Conservation (phyloP, 1,284 basidiomycete species). For the Heliocybe sulcata region DNA sequence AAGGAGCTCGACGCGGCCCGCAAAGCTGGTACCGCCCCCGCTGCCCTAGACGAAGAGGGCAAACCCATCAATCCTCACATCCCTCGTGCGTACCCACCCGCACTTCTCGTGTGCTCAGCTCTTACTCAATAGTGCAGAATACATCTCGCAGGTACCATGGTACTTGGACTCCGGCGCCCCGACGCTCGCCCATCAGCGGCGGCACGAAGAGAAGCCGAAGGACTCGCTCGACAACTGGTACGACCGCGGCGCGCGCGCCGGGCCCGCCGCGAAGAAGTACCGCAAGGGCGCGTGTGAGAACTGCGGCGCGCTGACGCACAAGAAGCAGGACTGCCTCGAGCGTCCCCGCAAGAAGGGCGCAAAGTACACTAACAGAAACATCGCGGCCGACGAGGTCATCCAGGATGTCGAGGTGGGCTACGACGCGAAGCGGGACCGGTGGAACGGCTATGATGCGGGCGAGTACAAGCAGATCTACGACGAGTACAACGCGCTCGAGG, state of each 20-base stretch:
- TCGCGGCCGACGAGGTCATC: slow-evolving; percentile 86
- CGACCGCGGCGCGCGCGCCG: slow-evolving; percentile 80
- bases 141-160: slow-evolving; percentile 96
- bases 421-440: slow-evolving; percentile 94
- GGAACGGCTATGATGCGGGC: slow-evolving; percentile 95
- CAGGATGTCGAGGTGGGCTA: slow-evolving; percentile 81
- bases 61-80: slow-evolving; percentile 98
- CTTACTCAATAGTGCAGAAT: slow-evolving; percentile 43
- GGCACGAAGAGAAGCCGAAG: slow-evolving; percentile 56
- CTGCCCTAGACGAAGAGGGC: slow-evolving; percentile 91
- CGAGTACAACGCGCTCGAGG: slow-evolving; percentile 92
- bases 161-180: slow-evolving; percentile 91
- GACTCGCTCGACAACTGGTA: slow-evolving; percentile 89
- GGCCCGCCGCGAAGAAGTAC: slow-evolving; percentile 91
- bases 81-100: slow-evolving; percentile 57
- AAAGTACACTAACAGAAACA: slow-evolving; percentile 87
- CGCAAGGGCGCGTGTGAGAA: slow-evolving; percentile 99
- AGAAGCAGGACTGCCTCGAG: slow-evolving; percentile 89
- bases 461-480: slow-evolving; percentile 86
- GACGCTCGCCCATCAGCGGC: slow-evolving; percentile 90
- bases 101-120: slow-evolving; percentile 7
- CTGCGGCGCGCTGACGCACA: slow-evolving; percentile 95
- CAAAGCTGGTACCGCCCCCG: slow-evolving; percentile 95
- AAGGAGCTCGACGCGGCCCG: slow-evolving; percentile 95
- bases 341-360: slow-evolving; percentile 95